phyloP scores from a whole-genome alignment of 176 grass and related monocot genomes.

The Leersia perrieri region DNA sequence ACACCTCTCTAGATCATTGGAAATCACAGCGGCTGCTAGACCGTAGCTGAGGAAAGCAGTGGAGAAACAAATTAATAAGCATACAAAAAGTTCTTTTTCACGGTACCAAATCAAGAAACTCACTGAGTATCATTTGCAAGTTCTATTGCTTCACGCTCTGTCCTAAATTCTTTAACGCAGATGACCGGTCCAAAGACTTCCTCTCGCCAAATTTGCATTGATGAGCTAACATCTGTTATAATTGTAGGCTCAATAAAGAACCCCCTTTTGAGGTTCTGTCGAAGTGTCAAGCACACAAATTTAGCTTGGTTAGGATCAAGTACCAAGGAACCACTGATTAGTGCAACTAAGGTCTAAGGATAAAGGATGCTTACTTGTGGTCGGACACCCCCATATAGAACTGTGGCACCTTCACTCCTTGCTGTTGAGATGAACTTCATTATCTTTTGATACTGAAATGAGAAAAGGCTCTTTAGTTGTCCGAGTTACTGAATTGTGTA shows the following conservation, averaged over 20 bases:
- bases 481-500: background rate
- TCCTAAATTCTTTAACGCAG: conserved; percentile 82
- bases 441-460: conserved; percentile 81
- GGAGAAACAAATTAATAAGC: background rate
- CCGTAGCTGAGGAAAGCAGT: conserved; percentile 63
- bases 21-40: conserved; percentile 76
- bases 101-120: conserved; percentile 27
- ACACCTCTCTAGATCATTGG: conserved; percentile 68
- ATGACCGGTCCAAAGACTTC: conserved; percentile 95
- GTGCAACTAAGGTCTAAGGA: conserved; percentile 2
- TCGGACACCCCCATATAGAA: conserved; percentile 70
- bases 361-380: conserved; percentile 57
- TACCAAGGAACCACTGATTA: background rate
- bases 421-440: conserved; percentile 77
- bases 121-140: conserved; percentile 97
- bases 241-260: conserved; percentile 91
- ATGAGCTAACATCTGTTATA: conserved; percentile 76
- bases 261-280: conserved; percentile 82
- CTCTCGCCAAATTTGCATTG: conserved; percentile 98
- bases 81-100: background rate
- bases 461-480: background rate
- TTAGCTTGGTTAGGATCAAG: conserved; percentile 26
- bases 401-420: conserved; percentile 76
- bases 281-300: conserved; percentile 14
- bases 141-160: conserved; percentile 83